phyloP scores from a whole-genome alignment of 805 yeast genomes.

The Komagataella mondaviorum region DNA sequence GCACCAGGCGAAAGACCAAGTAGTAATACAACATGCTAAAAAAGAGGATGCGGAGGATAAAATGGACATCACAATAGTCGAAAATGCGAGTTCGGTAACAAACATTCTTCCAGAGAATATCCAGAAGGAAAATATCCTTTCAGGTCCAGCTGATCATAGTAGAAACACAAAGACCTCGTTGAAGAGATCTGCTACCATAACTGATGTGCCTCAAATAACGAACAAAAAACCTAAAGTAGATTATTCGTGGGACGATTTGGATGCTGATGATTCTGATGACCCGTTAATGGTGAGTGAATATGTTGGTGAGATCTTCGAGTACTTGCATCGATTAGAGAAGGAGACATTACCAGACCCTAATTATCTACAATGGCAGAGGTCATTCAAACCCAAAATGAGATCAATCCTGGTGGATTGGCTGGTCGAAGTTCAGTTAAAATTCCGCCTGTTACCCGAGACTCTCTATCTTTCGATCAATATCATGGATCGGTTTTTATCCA shows the following conservation, averaged over 20 bases:
- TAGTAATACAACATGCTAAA: background rate
- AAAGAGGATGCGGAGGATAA: background rate
- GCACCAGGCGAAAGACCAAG: background rate
- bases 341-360: slow-evolving; percentile 63
- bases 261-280: slow-evolving; percentile 55
- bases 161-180: slow-evolving; percentile 13
- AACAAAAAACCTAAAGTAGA: slow-evolving; percentile 21
- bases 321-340: slow-evolving; percentile 58
- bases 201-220: slow-evolving; percentile 16
- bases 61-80: background rate
- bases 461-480: slow-evolving; percentile 70
- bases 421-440: slow-evolving; percentile 76
- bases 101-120: background rate
- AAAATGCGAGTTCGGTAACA: background rate
- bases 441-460: slow-evolving; percentile 77
- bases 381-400: slow-evolving; percentile 70
- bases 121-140: background rate
- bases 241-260: slow-evolving; percentile 61
- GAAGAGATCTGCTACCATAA: slow-evolving; percentile 45
- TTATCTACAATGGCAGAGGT: slow-evolving; percentile 50
- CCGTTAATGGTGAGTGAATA: slow-evolving; percentile 89
- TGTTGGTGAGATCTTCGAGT: slow-evolving; percentile 75
- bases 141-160: background rate
- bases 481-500: slow-evolving; percentile 78
- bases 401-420: slow-evolving; percentile 89